Percentiles rank a stretch among this genome's conserved stretches.
phyloP scores from a whole-genome alignment of 768 basidiomycete species.

The Coprinopsis strossmayeri region DNA sequence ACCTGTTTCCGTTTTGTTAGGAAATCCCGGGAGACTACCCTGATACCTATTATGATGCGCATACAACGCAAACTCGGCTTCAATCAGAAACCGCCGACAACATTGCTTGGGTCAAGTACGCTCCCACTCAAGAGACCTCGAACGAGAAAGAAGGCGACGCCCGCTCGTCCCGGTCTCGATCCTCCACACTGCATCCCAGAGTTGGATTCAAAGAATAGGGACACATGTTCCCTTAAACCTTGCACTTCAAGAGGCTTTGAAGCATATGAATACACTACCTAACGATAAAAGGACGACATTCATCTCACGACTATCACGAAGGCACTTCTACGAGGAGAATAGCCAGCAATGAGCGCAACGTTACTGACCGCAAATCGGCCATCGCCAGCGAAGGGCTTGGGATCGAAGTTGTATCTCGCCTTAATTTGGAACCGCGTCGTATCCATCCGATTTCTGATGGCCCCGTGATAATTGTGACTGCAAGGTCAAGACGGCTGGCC shows the following conservation, averaged over 20 bases:
- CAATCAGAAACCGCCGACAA: conserved; percentile 84
- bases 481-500: conserved; percentile 67
- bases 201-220: conserved; percentile 55
- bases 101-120: conserved; percentile 64
- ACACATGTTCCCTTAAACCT: conserved; percentile 58
- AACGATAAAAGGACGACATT: conserved; percentile 7
- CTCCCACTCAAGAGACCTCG: conserved; percentile 13
- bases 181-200: conserved; percentile 32
- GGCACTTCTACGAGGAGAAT: background rate
- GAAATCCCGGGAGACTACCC: conserved; percentile 38
- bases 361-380: background rate
- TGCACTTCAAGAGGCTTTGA: conserved; percentile 40
- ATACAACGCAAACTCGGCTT: conserved; percentile 56
- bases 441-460: too few relatives aligned
- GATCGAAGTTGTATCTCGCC: conserved; percentile 17
- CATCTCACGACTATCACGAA: conserved; percentile 2
- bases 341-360: background rate
- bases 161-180: background rate
- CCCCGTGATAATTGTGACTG: conserved; percentile 53
- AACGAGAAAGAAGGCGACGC: background rate
- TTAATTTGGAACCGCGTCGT: too few relatives aligned
- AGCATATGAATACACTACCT: background rate
- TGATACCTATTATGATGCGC: conserved; percentile 67
- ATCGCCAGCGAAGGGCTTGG: background rate
- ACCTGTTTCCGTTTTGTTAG: background rate